phyloP scores from a whole-genome alignment of 306 rosid genomes.

The Sphenostylis stenocarpa region DNA sequence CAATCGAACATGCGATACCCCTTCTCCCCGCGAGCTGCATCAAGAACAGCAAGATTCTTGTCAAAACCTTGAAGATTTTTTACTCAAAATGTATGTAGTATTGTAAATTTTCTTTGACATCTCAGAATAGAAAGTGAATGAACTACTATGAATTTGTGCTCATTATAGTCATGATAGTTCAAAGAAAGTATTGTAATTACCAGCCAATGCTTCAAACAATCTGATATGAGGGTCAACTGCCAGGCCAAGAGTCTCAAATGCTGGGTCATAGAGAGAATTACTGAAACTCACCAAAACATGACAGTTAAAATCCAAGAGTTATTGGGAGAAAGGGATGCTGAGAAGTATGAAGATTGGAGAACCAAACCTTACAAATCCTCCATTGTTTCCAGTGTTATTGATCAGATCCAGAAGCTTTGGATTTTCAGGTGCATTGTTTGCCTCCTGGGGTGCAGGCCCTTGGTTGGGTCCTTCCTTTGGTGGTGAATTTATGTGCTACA shows the following conservation, averaged over 20 bases:
- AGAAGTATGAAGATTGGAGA: background rate
- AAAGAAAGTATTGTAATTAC: background rate
- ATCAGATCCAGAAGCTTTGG: background rate
- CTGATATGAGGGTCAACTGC: constrained; percentile 23
- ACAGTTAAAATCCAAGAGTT: background rate
- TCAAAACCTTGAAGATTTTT: background rate
- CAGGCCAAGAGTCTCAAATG: background rate
- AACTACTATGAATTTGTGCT: background rate
- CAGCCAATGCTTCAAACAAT: background rate
- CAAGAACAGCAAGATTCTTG: background rate
- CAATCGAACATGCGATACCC: background rate
- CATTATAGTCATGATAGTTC: background rate
- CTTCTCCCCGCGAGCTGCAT: background rate
- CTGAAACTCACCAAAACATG: background rate
- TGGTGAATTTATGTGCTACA: background rate
- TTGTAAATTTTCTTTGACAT: background rate
- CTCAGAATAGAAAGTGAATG: background rate
- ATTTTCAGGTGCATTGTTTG: background rate
- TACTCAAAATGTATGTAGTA: background rate
- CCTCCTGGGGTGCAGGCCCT: background rate
- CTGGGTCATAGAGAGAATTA: background rate
- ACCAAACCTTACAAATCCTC: background rate
- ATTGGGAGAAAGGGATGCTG: background rate
- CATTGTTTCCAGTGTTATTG: background rate
- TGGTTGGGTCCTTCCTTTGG: too few species aligned